Evolutionary conservation across 768 basidiomycete species (phyloP), one percentile per base, ranked within the genome.

Genomic region (Dentipellis sp.): DNA sequence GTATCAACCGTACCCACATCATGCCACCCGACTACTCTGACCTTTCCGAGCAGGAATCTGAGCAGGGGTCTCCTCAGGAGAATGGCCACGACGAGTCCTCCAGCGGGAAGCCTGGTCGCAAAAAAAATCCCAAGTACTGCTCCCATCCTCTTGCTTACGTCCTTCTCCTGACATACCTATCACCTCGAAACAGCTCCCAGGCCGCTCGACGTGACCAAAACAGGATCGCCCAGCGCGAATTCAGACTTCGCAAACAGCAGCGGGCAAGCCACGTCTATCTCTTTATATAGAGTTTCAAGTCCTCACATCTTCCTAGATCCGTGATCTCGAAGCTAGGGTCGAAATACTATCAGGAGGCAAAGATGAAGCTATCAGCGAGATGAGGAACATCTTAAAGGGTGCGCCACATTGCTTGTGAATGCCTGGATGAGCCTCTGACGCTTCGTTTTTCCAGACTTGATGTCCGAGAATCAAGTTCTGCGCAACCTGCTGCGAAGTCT

Each of bases 271-370:
- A 34, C 48, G 47, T 36, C 36, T 53, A 29, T 19, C 9, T 35
- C 45, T 49, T 29, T 6, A 29, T 6, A 29, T 29, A 29, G 29
- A 29, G 29, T 29, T 29, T 29, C 3, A 29, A 29, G 29, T 29
- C 29, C 29, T 29, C 29, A 29, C 29, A 6, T 29, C 29, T 29
- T 29, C 29, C 6, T 50, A 97, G 91, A 94, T 97, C 69, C 89
- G 93, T 19, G 94, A 97, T 71, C 82, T 97, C 38, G 94, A 97
- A 72, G 93, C 93, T 17, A 82, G 90, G 47, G 91, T 97, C n/a
- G 93, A 94, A 70, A 84, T 97, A 8, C 78, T 97, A 16, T 95
- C 93, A 5, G 92, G 91, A 17, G 90, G 89, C 42, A 86, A 92
- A 64, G 94, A 94, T 76, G 91, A 95, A 69, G 84, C 91, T 6